Evolutionary conservation across 2,329 filamentous ascomycete genomes (phyloP), one percentile per base, ranked within the genome.

Genomic region (Venturia pyrina): DNA sequence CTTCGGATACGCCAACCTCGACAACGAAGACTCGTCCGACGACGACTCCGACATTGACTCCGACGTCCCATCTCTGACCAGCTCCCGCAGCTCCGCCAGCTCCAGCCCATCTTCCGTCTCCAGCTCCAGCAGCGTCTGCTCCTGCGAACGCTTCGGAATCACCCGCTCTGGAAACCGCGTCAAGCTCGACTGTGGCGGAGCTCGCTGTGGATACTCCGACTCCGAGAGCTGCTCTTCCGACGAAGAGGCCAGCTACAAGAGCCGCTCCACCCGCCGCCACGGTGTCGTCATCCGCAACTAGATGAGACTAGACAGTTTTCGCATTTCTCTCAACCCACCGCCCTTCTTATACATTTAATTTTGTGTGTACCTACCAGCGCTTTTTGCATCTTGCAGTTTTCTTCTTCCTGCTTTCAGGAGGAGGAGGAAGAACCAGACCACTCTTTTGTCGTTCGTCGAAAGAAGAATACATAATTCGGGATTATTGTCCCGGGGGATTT

Each of bases 121-220:
- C 68, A 80, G 79, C 67, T 75, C 77, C 63, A 77, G 72, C 67
- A 76, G 78, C 73, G 85, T 84, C 76, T 98, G 95, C 86, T 92
- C 89, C 70, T 98, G 93, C 81, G 91, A 97, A 78, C 90, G 93
- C 80, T 97, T 95, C 82, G 93, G 93, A 72, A 96, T 98, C 82
- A 97, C 93, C 70, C 90, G 92, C 80, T 88, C 89, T 77, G 92
- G 93, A 75, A 89, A 96, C 78, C 88, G 93, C 73, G 89, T 98
- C 84, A 95, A 93, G 85, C 87, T 97, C 77, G 93, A 97, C 85
- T 98, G 93, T 75, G 92, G 92, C 72, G 93, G 93, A 71, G 82
- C 87, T 68, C 88, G 91, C 76, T 97, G 93, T 79, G 90, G 91
- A 73, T 95, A 90, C 80, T 85, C 84, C 69, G 88, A 90, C 73